Base-by-base conservation (phyloP, 169 alveolate species). In the Plasmodium falciparum region DNA sequence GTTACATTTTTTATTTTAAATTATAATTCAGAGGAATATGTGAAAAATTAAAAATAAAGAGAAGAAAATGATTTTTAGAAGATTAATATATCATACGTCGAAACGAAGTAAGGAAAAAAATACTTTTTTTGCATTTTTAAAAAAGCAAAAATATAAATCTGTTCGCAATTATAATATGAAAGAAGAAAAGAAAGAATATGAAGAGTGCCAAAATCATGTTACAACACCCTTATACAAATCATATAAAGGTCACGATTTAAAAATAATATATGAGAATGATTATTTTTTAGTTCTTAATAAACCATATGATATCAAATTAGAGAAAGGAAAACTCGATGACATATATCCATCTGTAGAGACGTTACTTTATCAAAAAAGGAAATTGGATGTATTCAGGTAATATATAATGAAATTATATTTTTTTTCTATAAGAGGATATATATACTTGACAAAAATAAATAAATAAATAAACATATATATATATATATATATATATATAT, bases 261-360 rank as follows among this genome's bases (percentile, higher is more conserved):
- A 71, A 56, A 80, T 80, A 52, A 67, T 67, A 26, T 80, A 80
- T 56, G 90, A 80, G 70, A 80, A 80, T 67, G 73, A 80, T 43
- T 80, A 54, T 47, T 80, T 80, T 54, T 17, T 80, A 47, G 90
- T 80, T 59, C 63, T 80, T 45, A 80, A 69, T 62, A 80, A 80
- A 72, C 90, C 90, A 15, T 80, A 80, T 69, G 90, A 80, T 71
- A 80, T 80, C 24, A 80, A 80, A 47, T 56, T 80, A 52, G 90
- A 80, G 50, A 66, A 69, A 29, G 90, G 90, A 54, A 80, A 80
- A 33, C 43, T 26, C 5, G 90, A 80, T 62, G 83, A 67, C 45
- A 56, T 80, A 5, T 80, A 80, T 52, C 90, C 90, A 61, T 80
- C 90, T n/a, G 73, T 80, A 45, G 90, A 80, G 67, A 80, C 90